Evolutionary conservation across 352 stramenopile genomes (phyloP), one percentile per base, ranked within the genome.

Genomic region (Globisporangium middletonii): DNA sequence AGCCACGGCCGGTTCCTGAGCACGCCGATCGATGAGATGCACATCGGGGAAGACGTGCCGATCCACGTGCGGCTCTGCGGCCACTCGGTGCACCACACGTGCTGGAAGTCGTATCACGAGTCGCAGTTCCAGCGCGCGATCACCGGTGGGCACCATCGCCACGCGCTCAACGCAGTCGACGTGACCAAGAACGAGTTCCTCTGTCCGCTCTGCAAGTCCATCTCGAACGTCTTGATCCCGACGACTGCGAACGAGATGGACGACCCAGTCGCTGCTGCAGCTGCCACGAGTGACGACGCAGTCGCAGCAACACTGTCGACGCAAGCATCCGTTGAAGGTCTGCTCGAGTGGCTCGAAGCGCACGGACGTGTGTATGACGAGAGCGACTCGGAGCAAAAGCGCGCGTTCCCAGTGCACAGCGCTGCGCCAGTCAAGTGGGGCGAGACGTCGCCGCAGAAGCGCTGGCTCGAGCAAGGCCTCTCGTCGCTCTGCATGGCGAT

Each of bases 161-260:
- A 90, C 49, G 79, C 83, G 8, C 55, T 94, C 16, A 98, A 98
- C 70, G 93, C 93, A 19, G 94, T 98, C 1, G 96, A 98, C 63
- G 95, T 98, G 49, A 95, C 94, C 38, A 97, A 98, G 63, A 96
- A 97, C 47, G 95, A 99, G 64, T 99, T 98, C 60, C 64, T 99
- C 5, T 99, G 96, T 67, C 96, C 96, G 3, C 68, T 98, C 27
- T 99, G 96, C 79, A 98, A 99, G 60, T 94, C 96, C 50, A 94
- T 98, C n/a, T 98, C 90, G 0, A 99, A 99, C 58, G 94, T 98
- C 49, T 62, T 98, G 35, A 96, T 99, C 65, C 96, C 96, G 16
- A 83, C 75, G 33, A 81, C 73, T 37, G 85, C 72, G 4, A 77
- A 87, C 16, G 69, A 83, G 57, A 62, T 86, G 33, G 67, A 68